Base-by-base conservation (phyloP, 2,329 filamentous ascomycete genomes). In the Colletotrichum lindemuthianum region DNA sequence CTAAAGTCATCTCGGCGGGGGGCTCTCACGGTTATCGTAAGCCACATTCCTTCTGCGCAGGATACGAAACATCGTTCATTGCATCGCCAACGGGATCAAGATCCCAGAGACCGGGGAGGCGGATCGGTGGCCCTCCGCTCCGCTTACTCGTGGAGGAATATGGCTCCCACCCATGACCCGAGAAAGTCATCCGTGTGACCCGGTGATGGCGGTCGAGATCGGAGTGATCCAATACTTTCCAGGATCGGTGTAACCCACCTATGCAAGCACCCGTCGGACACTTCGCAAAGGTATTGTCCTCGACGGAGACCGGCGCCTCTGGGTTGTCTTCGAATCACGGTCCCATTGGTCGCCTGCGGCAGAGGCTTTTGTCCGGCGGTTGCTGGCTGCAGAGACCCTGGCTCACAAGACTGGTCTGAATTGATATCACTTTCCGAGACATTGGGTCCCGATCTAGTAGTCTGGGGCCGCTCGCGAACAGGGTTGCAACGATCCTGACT, bases 371-470 rank as follows among this genome's bases (percentile, higher is more conserved):
- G 2, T 37, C 16, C 32, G 39, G 10, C 16, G 39, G 10, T 16
- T 34, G 41, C 24, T 39, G 33, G 36, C 8, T 11, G 16, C 57
- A 33, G 36, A 43, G 37, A 41, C 37, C 16, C 8, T 32, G 11
- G 24, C 24, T 15, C 43, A 24, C 51, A 50, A 33, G 9, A 48
- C 37, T 34, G 47, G 47, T 47, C 40, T 32, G 8, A n/a, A 54
- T 44, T 45, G 56, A 49, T 58, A 67, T 65, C 41, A 44, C 16
- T 53, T 16, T 53, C 66, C 64, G 66, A 68, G 64, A 68, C 66
- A 68, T 68, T 58, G 37, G 51, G 16, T 47, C 24, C 34, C 9
- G 36, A 43, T 41, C 15, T 48, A 40, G 44, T 44, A 16, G 48
- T 24, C 32, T 43, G 36, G 40, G 54, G 15, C 39, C 49, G n/a